These are phyloP conservation scores for Collybiopsis luxurians DNA, from an alignment of 768 basidiomycete genomes.

Conservation along the genomic window DNA sequence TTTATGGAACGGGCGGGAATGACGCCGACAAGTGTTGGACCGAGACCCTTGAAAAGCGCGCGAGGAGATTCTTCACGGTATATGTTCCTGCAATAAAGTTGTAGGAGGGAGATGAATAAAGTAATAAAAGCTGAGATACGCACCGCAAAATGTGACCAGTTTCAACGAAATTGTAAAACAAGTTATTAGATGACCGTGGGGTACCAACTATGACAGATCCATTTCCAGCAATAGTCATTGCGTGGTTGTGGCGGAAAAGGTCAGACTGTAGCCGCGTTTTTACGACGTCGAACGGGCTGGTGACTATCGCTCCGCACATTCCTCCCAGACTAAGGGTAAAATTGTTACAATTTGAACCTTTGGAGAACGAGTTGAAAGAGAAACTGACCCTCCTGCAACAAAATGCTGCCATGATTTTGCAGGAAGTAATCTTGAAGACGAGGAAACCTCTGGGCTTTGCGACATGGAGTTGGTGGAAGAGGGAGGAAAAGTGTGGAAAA, in stretches of 20 bases:
- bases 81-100: constrained; percentile 62
- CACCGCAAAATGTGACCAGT: constrained; percentile 88
- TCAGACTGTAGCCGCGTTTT: constrained; percentile 96
- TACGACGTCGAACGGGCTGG: constrained; percentile 97
- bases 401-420: constrained; percentile 85
- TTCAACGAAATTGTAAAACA: constrained; percentile 94
- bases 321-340: constrained; percentile 71
- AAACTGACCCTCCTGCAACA: constrained; percentile 74
- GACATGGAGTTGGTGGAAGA: neutral
- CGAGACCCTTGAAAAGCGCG: constrained; percentile 92
- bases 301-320: constrained; percentile 96
- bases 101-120: neutral
- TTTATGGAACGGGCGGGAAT: constrained; percentile 96
- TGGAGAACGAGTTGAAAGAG: neutral
- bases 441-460: constrained; percentile 8
- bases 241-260: constrained; percentile 55
- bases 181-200: constrained; percentile 43
- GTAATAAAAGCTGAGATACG: constrained; percentile 15
- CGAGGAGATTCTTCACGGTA: constrained; percentile 84
- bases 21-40: constrained; percentile 91
- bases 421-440: constrained; percentile 43
- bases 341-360: neutral
- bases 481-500: neutral
- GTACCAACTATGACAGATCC: constrained; percentile 35
- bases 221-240: constrained; percentile 36